Conservation (phyloP, 352 stramenopile genomes). For the Phytophthora sp. region DNA sequence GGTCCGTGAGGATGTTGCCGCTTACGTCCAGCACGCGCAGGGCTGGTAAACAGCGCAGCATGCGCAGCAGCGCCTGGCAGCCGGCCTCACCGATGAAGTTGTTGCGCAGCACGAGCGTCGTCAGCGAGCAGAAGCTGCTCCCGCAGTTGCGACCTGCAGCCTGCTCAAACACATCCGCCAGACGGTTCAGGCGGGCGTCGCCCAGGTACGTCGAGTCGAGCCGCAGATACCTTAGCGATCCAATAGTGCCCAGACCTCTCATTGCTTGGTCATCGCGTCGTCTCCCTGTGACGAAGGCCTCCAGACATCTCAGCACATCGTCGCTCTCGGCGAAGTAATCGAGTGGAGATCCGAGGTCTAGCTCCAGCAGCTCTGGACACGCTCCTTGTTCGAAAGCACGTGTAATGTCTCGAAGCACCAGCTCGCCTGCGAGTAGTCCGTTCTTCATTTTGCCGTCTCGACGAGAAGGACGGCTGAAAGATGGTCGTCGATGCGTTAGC, state of each 20-base stretch:
- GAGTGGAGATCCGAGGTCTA: slow-evolving; percentile 53
- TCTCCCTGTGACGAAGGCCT: slow-evolving; percentile 35
- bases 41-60: slow-evolving; percentile 25
- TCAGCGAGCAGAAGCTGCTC: slow-evolving; percentile 41
- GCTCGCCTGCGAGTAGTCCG: slow-evolving; percentile 12
- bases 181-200: slow-evolving; percentile 41
- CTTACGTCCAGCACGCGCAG: slow-evolving; percentile 46
- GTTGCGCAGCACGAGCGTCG: slow-evolving; percentile 48
- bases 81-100: slow-evolving; percentile 70
- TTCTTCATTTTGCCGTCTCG: slow-evolving; percentile 7
- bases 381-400: slow-evolving; percentile 34
- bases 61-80: slow-evolving; percentile 35
- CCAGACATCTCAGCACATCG: slow-evolving; percentile 43
- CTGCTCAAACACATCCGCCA: slow-evolving; percentile 40
- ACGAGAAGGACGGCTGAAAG: slow-evolving; percentile 21
- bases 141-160: neutral
- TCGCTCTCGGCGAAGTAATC: slow-evolving; percentile 67
- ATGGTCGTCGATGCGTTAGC: slow-evolving; percentile 18
- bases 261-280: neutral
- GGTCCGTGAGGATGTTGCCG: slow-evolving; percentile 67
- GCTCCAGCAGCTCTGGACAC: slow-evolving; percentile 40
- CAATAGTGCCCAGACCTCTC: neutral
- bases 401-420: slow-evolving; percentile 28
- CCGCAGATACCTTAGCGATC: slow-evolving; percentile 33
- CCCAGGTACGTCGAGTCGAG: slow-evolving; percentile 68